A percentile compares a stretch with the other conserved stretches of the same genome.
phyloP scores from a whole-genome alignment of 139 green algal species.

The Diplosphaera chodatii region DNA sequence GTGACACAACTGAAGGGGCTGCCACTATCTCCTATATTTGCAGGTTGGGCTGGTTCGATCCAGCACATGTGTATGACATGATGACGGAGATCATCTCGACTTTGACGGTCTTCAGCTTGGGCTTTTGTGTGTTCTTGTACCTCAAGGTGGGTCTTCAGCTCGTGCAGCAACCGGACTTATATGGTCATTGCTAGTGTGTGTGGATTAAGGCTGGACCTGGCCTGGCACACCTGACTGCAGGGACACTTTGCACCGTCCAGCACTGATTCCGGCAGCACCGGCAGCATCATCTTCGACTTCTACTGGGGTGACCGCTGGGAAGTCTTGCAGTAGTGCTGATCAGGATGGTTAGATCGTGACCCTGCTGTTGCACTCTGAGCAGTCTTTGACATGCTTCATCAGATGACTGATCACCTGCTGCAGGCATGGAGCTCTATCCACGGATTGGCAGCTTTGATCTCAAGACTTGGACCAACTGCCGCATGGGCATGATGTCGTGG shows the following conservation, averaged over 20 bases:
- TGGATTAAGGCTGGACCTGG: too few species aligned
- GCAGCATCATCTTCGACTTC: constrained; percentile 67
- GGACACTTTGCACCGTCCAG: constrained; percentile 36
- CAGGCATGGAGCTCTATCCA: constrained; percentile 68
- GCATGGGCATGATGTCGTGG: constrained; percentile 79
- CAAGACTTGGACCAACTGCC: constrained; percentile 80
- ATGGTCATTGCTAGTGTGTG: too few species aligned
- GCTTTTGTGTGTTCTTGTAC: constrained; percentile 55
- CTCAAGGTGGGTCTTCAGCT: constrained; percentile 35
- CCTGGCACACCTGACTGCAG: constrained; percentile 10
- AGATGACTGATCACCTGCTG: too few species aligned
- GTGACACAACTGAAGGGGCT: too few species aligned
- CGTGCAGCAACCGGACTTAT: not conserved
- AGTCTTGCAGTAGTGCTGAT: too few species aligned
- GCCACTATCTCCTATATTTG: too few species aligned
- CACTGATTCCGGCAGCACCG: constrained; percentile 45
- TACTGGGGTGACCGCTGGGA: constrained; percentile 63
- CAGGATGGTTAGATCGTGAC: too few species aligned
- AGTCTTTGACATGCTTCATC: too few species aligned
- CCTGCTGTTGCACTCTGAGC: too few species aligned
- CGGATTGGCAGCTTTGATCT: constrained; percentile 68
- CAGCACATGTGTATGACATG: constrained; percentile 53
- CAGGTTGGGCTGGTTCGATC: constrained; percentile 37
- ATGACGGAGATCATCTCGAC: constrained; percentile 59
- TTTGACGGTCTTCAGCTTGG: constrained; percentile 49